Evolutionary conservation across 164 flowering plant species (phyloP), one percentile per base, ranked within the genome.

Genomic region (Tetracentron sinense): DNA sequence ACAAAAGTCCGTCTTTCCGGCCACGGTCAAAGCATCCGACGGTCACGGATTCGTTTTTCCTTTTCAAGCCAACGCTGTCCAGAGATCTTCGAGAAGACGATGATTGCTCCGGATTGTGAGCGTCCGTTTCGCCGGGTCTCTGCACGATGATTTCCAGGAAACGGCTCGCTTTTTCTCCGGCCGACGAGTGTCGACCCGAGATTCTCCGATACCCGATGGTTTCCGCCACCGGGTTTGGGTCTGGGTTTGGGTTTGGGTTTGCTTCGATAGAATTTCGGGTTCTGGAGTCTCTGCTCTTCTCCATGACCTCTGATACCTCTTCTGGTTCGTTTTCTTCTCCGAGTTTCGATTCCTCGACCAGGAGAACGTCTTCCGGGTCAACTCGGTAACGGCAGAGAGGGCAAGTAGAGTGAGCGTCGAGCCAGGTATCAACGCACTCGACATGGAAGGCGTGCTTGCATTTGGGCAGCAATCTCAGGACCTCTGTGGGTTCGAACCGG

Each of bases 361-460:
- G 75, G 54, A 90, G 84, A 12, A 88, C 65, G 66, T 93, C 98
- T 61, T 90, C 97, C 42, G 92, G 92, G 76, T 89, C 89, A 75
- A 93, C 96, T 46, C 92, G 79, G 83, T 66, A 83, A 2, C 98
- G 88, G 65, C 98, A 93, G 33, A 93, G 91, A 1, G 98, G 98
- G 69, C 98, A 93, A 1, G 97, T 93, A 28, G 98, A 89, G 71
- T 90, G 98, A 14, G 87, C 85, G 66, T 93, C 97, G 57, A 93
- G 92, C 98, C 98, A 93, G 0, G 92, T 88, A 62, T 93, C 98
- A 42, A 93, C 89, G 66, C 98, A 93, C 64, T 90, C 97, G 19
- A 90, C 85, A 61, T 93, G 98, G 68, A 93, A 93, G 6, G 90
- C 98, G 80, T 92, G 98, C 66, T 85, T 88, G 78, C 98, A 92